Percentiles rank a stretch among this genome's conserved stretches.
Evolutionary conservation across 164 flowering plant species (phyloP).

Genomic region (Macadamia tetraphylla): DNA sequence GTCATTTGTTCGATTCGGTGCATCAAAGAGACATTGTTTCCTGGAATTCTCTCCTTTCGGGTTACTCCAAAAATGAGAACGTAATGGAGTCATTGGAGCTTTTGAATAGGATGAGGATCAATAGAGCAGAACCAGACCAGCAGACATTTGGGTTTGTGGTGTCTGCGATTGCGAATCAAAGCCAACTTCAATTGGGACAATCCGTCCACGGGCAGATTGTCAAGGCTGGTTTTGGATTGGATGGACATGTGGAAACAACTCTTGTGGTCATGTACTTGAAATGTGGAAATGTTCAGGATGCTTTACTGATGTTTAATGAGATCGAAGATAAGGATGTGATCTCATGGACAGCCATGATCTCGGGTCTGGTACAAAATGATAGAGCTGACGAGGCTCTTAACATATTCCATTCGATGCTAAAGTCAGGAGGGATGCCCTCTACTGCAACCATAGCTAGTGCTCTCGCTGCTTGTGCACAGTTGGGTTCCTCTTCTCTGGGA

Average conservation of each 20-base stretch:
- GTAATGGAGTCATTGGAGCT: conserved; percentile 33
- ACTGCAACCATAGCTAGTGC: conserved; percentile 58
- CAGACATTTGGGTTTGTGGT: conserved; percentile 49
- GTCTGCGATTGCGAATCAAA: conserved; percentile 31
- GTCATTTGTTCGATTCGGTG: conserved; percentile 50
- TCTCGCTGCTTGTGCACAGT: conserved; percentile 73
- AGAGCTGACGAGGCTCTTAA: conserved; percentile 43
- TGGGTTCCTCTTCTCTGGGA: conserved; percentile 43
- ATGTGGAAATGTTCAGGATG: conserved; percentile 32
- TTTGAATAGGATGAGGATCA: conserved; percentile 42
- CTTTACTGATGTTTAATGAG: conserved; percentile 40
- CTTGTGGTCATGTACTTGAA: conserved; percentile 64
- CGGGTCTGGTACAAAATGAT: conserved; percentile 70
- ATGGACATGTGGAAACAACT: conserved; percentile 44
- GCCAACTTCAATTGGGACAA: conserved; percentile 37
- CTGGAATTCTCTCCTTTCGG: conserved; percentile 74
- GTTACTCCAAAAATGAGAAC: conserved; percentile 42
- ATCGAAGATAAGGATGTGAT: conserved; percentile 47
- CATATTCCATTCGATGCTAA: conserved; percentile 48
- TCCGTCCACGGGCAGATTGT: conserved; percentile 57
- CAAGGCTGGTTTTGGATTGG: conserved; percentile 35
- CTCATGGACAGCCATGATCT: conserved; percentile 69
- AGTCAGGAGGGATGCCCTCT: conserved; percentile 39
- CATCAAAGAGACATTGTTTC: conserved; percentile 50
- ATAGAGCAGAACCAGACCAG: conserved; percentile 44